Evolutionary conservation across 2,329 filamentous ascomycete species (phyloP), one percentile per base, ranked within the genome.

Genomic region (Colletotrichum cereale): DNA sequence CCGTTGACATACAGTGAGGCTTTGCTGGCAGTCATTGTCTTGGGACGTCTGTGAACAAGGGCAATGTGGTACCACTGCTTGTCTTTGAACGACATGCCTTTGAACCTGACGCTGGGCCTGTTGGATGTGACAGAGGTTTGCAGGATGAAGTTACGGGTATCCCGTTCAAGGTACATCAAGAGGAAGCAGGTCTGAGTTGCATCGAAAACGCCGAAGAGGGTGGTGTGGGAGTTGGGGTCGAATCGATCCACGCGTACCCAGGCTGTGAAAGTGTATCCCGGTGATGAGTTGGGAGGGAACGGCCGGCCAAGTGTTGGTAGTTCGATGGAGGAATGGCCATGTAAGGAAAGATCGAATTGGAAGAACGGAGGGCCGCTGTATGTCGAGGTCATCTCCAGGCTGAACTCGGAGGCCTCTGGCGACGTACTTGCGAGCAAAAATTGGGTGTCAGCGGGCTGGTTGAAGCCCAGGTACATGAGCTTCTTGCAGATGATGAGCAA

Each of bases 201-300:
- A 82, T 99, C 96, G 80, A 97, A 98, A 11, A 96, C 94, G 34
- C 96, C 96, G 80, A 99, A 99, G 18, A 99, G 88, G 0, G 96
- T 99, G 0, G 96, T 99, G 80, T 99, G 96, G 21, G 93, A 91
- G 56, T 89, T 89, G 6, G 89, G 84, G 79, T 99, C 97, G 80
- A 96, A 98, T 50, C 90, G 86, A 79, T 98, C 95, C 71, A 99
- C 89, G 26, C 93, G 90, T 61, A 97, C 88, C 96, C 96, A 99
- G 0, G 94, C 89, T 56, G 93, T 89, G 72, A 99, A 92, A 0
- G 95, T 97, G 82, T 98, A 99, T 26, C 96, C 97, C n/a, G 87
- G 85, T 12, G 91, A 89, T 24, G 91, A 90, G 66, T 89, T 87
- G 1, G 96, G 95, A 14, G 96, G 97, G 77, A 99, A 99, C 2